These are phyloP conservation scores for Clavariopsis aquatica DNA, from an alignment of 495 filamentous ascomycete species.

Conservation along the genomic window DNA sequence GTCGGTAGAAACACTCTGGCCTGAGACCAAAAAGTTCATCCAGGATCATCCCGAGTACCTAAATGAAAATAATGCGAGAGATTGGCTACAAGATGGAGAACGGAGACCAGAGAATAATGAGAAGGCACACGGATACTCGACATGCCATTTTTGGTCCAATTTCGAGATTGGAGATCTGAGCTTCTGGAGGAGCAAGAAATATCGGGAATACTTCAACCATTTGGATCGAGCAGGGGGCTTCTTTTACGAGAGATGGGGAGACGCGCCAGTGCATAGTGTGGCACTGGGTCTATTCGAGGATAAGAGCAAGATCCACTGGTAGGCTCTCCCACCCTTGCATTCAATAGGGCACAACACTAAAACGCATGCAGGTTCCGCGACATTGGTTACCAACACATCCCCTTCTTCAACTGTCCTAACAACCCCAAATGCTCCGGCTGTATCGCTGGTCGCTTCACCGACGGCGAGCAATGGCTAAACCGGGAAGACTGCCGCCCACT, in stretches of 20 bases:
- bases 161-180: slow-evolving; percentile 96
- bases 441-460: slow-evolving; percentile 78
- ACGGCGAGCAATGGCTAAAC: slow-evolving; percentile 78
- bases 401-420: slow-evolving; percentile 98
- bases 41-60: slow-evolving; percentile 76
- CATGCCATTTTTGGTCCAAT: slow-evolving; percentile 99
- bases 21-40: slow-evolving; percentile 86
- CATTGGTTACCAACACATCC: slow-evolving; percentile 98
- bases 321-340: slow-evolving; percentile 42
- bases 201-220: slow-evolving; percentile 95
- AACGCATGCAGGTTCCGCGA: slow-evolving; percentile 83
- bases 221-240: slow-evolving; percentile 93
- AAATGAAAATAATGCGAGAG: slow-evolving; percentile 78
- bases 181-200: slow-evolving; percentile 89
- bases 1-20: slow-evolving; percentile 89
- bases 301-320: slow-evolving; percentile 91
- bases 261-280: slow-evolving; percentile 96
- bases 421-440: slow-evolving; percentile 93
- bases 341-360: neutral
- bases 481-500: slow-evolving; percentile 94
- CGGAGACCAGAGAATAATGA: slow-evolving; percentile 76
- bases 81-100: slow-evolving; percentile 79
- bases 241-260: slow-evolving; percentile 99
- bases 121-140: slow-evolving; percentile 88
- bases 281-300: slow-evolving; percentile 94